phyloP scores from a whole-genome alignment of 495 filamentous ascomycete genomes.

The Amphirosellinia nigrospora region DNA sequence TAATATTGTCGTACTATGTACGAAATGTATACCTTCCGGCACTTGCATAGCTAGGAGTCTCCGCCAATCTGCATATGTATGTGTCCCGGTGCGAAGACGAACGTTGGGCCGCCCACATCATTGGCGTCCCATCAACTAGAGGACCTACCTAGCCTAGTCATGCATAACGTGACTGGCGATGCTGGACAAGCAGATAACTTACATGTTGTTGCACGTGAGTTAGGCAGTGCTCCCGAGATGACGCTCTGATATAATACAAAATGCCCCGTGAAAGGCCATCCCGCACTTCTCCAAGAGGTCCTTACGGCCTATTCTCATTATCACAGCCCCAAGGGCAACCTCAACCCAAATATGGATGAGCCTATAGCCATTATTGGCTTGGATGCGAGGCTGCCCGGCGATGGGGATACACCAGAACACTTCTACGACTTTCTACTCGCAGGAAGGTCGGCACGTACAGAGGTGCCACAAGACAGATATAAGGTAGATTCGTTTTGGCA shows the following conservation, averaged over 20 bases:
- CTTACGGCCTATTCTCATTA: background rate
- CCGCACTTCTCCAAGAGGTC: background rate
- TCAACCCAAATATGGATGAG: slow-evolving; percentile 20
- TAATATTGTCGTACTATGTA: slow-evolving; percentile 2
- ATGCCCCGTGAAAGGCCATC: background rate
- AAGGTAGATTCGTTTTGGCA: slow-evolving; percentile 50
- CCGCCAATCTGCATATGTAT: slow-evolving; percentile 1
- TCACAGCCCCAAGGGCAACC: background rate
- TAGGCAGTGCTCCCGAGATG: background rate
- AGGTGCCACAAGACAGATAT: slow-evolving; percentile 54
- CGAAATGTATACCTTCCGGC: slow-evolving; percentile 12
- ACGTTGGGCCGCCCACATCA: slow-evolving; percentile 13
- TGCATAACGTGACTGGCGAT: slow-evolving; percentile 4
- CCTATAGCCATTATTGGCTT: slow-evolving; percentile 54
- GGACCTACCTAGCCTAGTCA: slow-evolving; percentile 4
- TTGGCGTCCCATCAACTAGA: background rate
- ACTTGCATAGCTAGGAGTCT: background rate
- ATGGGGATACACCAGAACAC: slow-evolving; percentile 49
- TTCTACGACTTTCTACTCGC: slow-evolving; percentile 55
- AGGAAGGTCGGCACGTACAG: slow-evolving; percentile 44
- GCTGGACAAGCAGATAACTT: background rate
- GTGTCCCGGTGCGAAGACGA: background rate
- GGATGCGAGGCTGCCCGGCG: slow-evolving; percentile 47
- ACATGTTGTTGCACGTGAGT: slow-evolving; percentile 8
- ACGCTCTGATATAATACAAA: slow-evolving; percentile 1